Base-by-base conservation (phyloP, 352 stramenopile species). In the Aphanomyces euteiches region DNA sequence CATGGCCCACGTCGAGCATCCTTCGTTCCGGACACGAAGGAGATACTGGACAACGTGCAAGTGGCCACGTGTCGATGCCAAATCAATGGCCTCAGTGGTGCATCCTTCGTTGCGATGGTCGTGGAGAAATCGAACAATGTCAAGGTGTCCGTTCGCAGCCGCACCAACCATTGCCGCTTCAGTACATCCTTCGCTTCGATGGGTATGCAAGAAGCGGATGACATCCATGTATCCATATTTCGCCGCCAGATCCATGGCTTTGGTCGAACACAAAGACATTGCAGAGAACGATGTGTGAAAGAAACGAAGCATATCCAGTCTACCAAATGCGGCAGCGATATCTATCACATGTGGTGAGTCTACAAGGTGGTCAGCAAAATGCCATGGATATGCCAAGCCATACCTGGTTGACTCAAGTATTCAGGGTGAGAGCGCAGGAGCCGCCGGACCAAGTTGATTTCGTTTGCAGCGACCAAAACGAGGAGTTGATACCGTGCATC, bases 151-250 rank as follows among this genome's bases (percentile, higher is more conserved):
- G 15, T 19, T 7, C 1, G 15, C 17, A 8, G 50, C 50, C 3
- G 63, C 63, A 12, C 43, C 47, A 34, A 56, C 41, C 21, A 69
- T 38, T 7, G 63, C 63, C 5, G 34, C 41, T 5, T 17, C 15
- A 5, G 43, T 60, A 39, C 61, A 72, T 15, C 73, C 73, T 57
- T 77, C 73, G 15, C 3, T 63, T 2, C 73, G 73, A 47, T 75
- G 36, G 38, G 38, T 37, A 48, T 73, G 69, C n/a, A 77, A 41
- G 43, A 48, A 77, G 5, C 10, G 12, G 19, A 69, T 47, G 28
- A 60, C 45, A 7, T 43, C 50, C 6, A 36, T 6, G 21, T 60
- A 41, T 37, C 63, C 63, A 37, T 69, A 40, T 7, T 38, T 36
- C 7, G 37, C 36, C 12, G 63, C 63, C 3, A 17, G 15, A 19